Conservation (phyloP, 2,329 filamentous ascomycete species). For the Diplodia mutila region DNA sequence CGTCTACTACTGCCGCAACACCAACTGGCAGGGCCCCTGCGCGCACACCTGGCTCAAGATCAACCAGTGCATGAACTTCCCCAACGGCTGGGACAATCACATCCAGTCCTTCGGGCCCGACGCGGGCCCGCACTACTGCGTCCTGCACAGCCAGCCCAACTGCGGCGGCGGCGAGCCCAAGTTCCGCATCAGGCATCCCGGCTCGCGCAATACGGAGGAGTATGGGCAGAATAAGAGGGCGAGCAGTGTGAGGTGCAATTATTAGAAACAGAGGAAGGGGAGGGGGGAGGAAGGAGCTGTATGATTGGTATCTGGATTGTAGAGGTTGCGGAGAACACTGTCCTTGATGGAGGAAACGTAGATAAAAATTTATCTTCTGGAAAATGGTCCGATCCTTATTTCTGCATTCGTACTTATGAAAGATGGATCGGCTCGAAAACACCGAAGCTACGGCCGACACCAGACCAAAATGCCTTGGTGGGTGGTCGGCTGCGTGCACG, state of each 20-base stretch:
- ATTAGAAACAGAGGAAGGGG: background rate
- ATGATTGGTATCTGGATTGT: background rate
- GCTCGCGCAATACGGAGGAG: constrained; percentile 2
- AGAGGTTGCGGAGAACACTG: too few species aligned
- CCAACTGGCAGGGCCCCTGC: background rate
- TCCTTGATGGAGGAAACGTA: too few species aligned
- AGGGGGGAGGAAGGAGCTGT: background rate
- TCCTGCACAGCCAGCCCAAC: background rate
- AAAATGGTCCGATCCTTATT: too few species aligned
- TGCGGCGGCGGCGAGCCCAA: background rate
- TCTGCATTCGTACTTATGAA: too few species aligned
- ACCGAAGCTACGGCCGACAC: too few species aligned
- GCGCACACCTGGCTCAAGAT: background rate
- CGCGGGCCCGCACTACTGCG: background rate
- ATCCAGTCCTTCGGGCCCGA: background rate
- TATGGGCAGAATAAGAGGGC: background rate
- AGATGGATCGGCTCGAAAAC: too few species aligned
- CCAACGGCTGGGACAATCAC: background rate
- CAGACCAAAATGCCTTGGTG: too few species aligned
- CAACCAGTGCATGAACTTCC: constrained; percentile 10
- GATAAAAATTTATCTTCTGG: too few species aligned
- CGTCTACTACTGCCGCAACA: constrained; percentile 11
- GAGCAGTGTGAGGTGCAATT: background rate
- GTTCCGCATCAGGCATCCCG: background rate
- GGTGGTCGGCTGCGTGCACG: too few species aligned